phyloP scores from a whole-genome alignment of 495 filamentous ascomycete species.

The Hypoxylon lenormandii region DNA sequence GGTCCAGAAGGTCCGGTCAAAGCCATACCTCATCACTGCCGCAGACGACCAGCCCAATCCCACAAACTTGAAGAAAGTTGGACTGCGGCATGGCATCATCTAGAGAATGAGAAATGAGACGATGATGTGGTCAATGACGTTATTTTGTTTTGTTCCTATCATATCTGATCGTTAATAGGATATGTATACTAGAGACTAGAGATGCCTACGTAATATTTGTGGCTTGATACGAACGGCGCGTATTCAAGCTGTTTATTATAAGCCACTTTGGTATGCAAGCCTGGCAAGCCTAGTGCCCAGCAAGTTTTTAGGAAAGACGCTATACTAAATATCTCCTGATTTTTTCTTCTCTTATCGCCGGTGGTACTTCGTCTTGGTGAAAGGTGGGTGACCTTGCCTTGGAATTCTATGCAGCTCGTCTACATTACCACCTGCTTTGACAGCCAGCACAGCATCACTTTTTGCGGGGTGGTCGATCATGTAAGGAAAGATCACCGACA shows the following conservation, averaged over 20 bases:
- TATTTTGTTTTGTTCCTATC: constrained; percentile 41
- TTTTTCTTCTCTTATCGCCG: too few species aligned
- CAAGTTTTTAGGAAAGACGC: too few species aligned
- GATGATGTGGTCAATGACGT: constrained; percentile 1
- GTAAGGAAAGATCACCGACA: constrained; percentile 36
- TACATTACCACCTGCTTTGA: constrained; percentile 28
- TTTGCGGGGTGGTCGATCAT: constrained; percentile 36
- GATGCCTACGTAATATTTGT: constrained; percentile 31
- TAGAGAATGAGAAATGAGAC: too few species aligned
- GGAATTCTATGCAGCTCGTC: constrained; percentile 37
- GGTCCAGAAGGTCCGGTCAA: neutral
- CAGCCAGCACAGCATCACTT: constrained; percentile 36
- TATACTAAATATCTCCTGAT: too few species aligned
- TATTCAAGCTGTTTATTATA: neutral
- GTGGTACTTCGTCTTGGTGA: too few species aligned
- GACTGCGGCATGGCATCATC: constrained; percentile 2
- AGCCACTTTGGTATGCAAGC: neutral
- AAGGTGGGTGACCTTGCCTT: constrained; percentile 19
- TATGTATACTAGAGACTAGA: neutral
- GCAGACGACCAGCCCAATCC: too few species aligned
- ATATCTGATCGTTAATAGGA: too few species aligned
- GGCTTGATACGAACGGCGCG: neutral
- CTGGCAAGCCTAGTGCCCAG: too few species aligned
- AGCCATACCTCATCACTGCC: too few species aligned
- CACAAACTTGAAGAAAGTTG: neutral